A percentile compares a stretch with the other conserved stretches of the same genome.
Conservation (phyloP, 306 rosid genomes). For the Malus sylvestris region DNA sequence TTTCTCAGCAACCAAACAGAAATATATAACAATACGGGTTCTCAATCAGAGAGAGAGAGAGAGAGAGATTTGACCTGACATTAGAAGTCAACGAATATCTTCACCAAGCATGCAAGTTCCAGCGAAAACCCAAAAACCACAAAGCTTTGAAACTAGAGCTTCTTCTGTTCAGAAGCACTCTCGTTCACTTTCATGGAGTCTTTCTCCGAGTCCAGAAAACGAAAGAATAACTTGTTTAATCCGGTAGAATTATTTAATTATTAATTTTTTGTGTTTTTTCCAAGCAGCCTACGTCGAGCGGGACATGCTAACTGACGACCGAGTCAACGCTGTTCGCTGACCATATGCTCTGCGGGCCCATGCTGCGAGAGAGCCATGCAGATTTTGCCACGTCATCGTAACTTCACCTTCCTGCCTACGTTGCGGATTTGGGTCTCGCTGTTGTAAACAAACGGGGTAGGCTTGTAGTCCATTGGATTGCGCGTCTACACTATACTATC, state of each 20-base stretch:
- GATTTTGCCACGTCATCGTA: neutral
- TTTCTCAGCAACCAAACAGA: slow-evolving; percentile 6
- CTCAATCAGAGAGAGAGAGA: neutral
- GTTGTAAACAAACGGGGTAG: neutral
- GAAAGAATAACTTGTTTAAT: neutral
- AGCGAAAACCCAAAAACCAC: neutral
- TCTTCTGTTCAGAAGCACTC: neutral
- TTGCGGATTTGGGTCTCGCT: neutral
- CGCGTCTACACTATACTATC: too few species aligned
- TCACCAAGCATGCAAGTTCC: neutral
- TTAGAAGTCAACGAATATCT: neutral
- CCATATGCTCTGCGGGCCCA: neutral
- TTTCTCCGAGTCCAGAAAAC: neutral
- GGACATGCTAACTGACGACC: neutral
- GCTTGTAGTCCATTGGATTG: neutral
- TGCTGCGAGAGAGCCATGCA: neutral
- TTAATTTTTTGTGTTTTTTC: neutral
- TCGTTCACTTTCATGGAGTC: neutral
- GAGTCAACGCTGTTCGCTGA: neutral
- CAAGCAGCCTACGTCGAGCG: neutral
- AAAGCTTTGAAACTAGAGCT: neutral
- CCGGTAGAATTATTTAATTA: too few species aligned
- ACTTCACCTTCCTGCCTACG: neutral
- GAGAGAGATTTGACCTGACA: slow-evolving; percentile 29
- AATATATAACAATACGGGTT: neutral